Base-by-base conservation (phyloP, 345 rosid genomes). In the Euclidium syriacum region DNA sequence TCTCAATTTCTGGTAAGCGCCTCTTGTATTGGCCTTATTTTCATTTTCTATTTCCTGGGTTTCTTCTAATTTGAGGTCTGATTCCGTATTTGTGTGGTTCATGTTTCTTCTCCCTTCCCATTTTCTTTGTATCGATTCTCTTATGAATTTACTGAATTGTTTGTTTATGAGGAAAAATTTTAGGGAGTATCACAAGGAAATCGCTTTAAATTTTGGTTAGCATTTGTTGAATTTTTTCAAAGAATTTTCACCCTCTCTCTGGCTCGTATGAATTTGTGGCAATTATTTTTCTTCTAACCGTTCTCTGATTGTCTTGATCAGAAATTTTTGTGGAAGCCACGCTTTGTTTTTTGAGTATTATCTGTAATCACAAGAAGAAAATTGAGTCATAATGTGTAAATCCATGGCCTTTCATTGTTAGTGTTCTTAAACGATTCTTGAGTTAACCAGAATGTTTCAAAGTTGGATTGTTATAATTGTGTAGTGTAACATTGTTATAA, bases 1-100 rank as follows among this genome's bases (percentile, higher is more conserved):
- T 67, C 72, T 75, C 83, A 0, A 46, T 43, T 71, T 70, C 88
- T 44, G 82, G 86, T 81, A 56, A 65, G 12, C 51, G 14, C 38
- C 40, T 72, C 29, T 27, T 20, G 10, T 25, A 4, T 0, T 35
- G 12, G 12, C 7, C 9, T 23, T 2, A 0, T 33, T n/a, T 23
- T 50, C 6, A 0, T 34, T 53, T 34, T 1, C 1, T 6, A 1
- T 22, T 26, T 1, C 6, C 35, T 23, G 5, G 47, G 2, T 42
- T 18, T 5, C 46, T 29, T 5, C 36, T 16, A 17, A 1, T 49
- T 40, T 34, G 10, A n/a, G n/a, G 3, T 18, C 36, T 39, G 22
- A 11, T 17, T 10, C 23, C 23, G n/a, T n/a, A n/a, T n/a, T n/a
- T n/a, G n/a, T 43, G 39, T 18, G 40, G n/a, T 54, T 55, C 10